Conservation (phyloP, 345 rosid genomes). For the Populus pruinosa region DNA sequence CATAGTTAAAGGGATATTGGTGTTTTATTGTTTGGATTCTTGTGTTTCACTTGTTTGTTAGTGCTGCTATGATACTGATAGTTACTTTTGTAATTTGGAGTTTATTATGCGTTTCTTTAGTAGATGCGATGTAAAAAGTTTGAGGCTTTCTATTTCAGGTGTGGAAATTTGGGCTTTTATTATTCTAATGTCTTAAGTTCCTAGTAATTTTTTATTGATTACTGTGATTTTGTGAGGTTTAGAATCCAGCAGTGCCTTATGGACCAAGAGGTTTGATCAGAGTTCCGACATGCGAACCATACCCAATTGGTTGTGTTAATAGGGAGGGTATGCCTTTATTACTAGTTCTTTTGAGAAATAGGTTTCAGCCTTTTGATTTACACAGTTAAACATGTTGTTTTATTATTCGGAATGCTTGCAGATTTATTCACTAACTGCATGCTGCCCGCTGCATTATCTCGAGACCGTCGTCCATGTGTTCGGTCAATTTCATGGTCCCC, state of each 20-base stretch:
- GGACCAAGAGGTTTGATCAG: constrained; percentile 86
- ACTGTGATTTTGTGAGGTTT: neutral
- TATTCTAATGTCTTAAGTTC: neutral
- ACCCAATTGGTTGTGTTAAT: constrained; percentile 59
- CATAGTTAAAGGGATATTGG: neutral
- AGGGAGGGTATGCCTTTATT: constrained; percentile 43
- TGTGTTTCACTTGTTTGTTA: neutral
- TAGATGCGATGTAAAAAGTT: neutral
- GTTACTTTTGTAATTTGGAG: neutral
- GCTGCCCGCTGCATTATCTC: constrained; percentile 59
- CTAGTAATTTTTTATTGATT: neutral
- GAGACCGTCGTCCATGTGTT: constrained; percentile 64
- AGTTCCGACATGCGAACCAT: constrained; percentile 47
- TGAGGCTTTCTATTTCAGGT: neutral
- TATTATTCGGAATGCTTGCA: constrained; percentile 18
- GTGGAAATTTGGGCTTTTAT: neutral
- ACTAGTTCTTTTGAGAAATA: neutral
- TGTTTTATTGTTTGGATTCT: neutral
- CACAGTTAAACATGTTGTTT: neutral
- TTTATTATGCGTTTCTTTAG: neutral
- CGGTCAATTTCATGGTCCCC: constrained; percentile 92
- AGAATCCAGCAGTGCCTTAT: constrained; percentile 82
- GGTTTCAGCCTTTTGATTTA: neutral
- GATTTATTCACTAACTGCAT: constrained; percentile 60
- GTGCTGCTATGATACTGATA: no score